Conservation (phyloP, 306 rosid species). For the Vigna trinervia region DNA sequence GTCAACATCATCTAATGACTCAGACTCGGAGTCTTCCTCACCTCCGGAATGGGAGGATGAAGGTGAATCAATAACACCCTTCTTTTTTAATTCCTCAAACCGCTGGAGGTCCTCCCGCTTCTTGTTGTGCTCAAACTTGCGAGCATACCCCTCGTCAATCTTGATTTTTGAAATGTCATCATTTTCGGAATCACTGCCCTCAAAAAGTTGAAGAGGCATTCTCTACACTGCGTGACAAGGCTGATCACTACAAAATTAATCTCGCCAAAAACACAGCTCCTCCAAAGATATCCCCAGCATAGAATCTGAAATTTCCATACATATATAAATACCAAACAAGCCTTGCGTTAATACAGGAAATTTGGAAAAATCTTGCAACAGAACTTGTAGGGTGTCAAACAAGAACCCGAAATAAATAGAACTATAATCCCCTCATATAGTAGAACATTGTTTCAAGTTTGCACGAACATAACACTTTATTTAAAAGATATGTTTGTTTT, state of each 20-base stretch:
- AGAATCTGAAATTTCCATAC: constrained; percentile 36
- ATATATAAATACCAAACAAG: background rate
- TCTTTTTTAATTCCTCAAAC: constrained; percentile 77
- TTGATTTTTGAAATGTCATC: constrained; percentile 61
- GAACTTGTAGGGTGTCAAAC: background rate
- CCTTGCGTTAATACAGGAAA: background rate
- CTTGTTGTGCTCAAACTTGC: constrained; percentile 77
- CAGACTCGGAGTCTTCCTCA: constrained; percentile 54
- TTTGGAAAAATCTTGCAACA: background rate
- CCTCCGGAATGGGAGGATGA: constrained; percentile 42
- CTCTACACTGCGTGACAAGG: background rate
- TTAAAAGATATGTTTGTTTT: background rate
- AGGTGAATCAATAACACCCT: constrained; percentile 59
- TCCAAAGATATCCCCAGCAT: background rate
- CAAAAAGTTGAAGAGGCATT: constrained; percentile 60
- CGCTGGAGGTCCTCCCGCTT: constrained; percentile 86
- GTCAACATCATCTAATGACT: constrained; percentile 52
- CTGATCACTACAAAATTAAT: constrained; percentile 2
- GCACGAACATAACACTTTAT: background rate
- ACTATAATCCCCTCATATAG: background rate
- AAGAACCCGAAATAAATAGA: background rate
- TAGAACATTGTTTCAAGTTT: background rate
- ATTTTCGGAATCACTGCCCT: constrained; percentile 67
- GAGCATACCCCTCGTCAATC: constrained; percentile 60
- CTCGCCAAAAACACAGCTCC: constrained; percentile 15